Conservation (phyloP, 768 basidiomycete species). For the Calocybe gangraenosa region DNA sequence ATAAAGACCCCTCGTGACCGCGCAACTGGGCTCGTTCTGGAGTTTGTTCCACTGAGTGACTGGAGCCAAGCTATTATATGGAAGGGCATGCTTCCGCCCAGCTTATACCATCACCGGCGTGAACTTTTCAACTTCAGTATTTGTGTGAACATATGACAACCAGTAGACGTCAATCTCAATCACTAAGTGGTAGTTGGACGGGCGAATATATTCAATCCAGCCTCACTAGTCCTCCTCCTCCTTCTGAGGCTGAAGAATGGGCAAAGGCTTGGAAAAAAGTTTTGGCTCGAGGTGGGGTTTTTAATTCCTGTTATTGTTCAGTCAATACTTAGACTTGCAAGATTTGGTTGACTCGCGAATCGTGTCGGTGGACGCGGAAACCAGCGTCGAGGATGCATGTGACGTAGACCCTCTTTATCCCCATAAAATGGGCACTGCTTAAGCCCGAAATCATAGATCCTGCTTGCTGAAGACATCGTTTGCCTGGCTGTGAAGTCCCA, state of each 20-base stretch:
- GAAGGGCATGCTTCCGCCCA: conserved; percentile 10
- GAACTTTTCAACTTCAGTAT: background rate
- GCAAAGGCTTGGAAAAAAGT: conserved; percentile 52
- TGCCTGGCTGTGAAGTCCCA: conserved; percentile 60
- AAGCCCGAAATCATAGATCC: conserved; percentile 34
- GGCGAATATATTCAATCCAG: conserved; percentile 10
- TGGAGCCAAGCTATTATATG: conserved; percentile 5
- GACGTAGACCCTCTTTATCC: conserved; percentile 44
- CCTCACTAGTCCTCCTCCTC: conserved; percentile 13
- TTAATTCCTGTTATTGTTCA: background rate
- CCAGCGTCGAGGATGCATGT: conserved; percentile 78
- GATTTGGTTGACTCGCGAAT: conserved; percentile 71
- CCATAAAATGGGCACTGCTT: background rate
- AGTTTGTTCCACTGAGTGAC: background rate
- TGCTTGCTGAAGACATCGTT: conserved; percentile 56
- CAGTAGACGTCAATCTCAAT: conserved; percentile 34
- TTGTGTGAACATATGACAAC: conserved; percentile 24
- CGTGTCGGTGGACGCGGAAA: conserved; percentile 63
- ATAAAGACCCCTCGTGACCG: conserved; percentile 5
- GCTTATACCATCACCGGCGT: conserved; percentile 3
- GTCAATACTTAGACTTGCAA: conserved; percentile 19
- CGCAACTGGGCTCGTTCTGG: background rate
- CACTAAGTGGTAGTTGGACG: conserved; percentile 30
- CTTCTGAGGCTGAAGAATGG: conserved; percentile 43
- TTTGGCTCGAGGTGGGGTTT: conserved; percentile 50